Conservation (phyloP, 179 eudicot genomes). For the Corrigiola litoralis region DNA sequence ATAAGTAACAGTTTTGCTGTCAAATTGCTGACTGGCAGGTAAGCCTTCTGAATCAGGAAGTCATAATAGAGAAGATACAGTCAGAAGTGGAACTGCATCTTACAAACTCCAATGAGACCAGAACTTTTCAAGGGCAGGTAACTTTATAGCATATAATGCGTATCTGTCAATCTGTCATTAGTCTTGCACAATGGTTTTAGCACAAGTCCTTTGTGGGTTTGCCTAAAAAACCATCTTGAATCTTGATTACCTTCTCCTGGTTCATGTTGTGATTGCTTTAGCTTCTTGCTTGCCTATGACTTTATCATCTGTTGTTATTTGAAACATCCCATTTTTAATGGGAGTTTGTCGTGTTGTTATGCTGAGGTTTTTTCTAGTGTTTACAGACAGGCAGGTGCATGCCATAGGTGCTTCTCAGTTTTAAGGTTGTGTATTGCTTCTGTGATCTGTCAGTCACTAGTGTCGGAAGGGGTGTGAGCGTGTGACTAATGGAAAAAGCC, state of each 20-base stretch:
- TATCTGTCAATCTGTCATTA: neutral
- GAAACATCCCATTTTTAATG: too few relatives aligned
- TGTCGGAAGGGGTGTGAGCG: too few relatives aligned
- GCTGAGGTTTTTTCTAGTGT: too few relatives aligned
- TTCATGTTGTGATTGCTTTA: neutral
- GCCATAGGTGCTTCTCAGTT: too few relatives aligned
- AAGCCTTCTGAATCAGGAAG: conserved; percentile 96
- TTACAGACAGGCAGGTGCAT: too few relatives aligned
- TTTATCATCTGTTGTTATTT: too few relatives aligned
- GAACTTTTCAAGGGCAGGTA: conserved; percentile 88
- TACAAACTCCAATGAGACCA: conserved; percentile 73
- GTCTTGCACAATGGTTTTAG: neutral
- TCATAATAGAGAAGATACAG: conserved; percentile 89
- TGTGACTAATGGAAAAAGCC: too few relatives aligned
- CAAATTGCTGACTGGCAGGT: conserved; percentile 43
- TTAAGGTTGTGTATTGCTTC: too few relatives aligned
- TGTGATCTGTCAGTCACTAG: too few relatives aligned
- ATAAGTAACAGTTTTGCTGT: conserved; percentile 4
- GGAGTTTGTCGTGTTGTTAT: too few relatives aligned
- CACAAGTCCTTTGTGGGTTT: neutral
- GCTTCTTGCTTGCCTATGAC: conserved; percentile 4
- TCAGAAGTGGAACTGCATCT: conserved; percentile 64
- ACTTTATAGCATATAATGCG: neutral
- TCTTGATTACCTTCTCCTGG: too few relatives aligned
- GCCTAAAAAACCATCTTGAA: too few relatives aligned